Evolutionary conservation across 257 asterid species (phyloP), one percentile per base, ranked within the genome.

Genomic region (Nicotiana attenuata): DNA sequence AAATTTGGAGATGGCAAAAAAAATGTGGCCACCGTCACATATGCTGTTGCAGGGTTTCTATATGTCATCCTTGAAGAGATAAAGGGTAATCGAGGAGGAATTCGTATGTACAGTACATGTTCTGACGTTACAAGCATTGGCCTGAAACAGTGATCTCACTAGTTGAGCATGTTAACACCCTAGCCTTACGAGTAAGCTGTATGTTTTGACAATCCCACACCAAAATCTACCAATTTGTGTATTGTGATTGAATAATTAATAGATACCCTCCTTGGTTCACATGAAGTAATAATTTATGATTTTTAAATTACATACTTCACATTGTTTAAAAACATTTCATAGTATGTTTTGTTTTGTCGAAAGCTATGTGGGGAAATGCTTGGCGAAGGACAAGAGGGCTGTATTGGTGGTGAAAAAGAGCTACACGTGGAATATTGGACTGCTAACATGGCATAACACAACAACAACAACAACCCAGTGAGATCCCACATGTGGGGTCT

Each of bases 51-150:
- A 94, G 85, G 95, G 92, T 82, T 87, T 92, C 65, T 84, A 80
- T 33, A 76, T 94, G 77, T 93, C 99, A 52, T 90, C 93, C 90
- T 73, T 94, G 90, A 88, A 85, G 87, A 90, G 91, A 86, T 92
- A 77, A 87, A 66, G 7, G 52, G 61, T 20, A 55, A 47, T 22
- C 14, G 4, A 71, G 60, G 38, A 71, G 33, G 3, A 41, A 41
- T 81, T 35, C n/a, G 0, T 56, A 33, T 28, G 29, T 31, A 47
- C 52, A 17, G 19, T 69, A 33, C 31, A 71, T 22, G 38, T 50
- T 50, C 79, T 8, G 26, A 15, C 9, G 5, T 75, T 50, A 14
- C 63, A 15, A 50, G 26, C 63, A 50, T 10, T 68, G 53, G 17
- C 24, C 17, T 5, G 10, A 68, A 68, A 19, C 26, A 15, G 8